Percentiles rank a stretch among this genome's conserved stretches.
These are phyloP conservation scores for Amphirosellinia nigrospora DNA, from an alignment of 495 filamentous ascomycete species.

Conservation along the genomic window DNA sequence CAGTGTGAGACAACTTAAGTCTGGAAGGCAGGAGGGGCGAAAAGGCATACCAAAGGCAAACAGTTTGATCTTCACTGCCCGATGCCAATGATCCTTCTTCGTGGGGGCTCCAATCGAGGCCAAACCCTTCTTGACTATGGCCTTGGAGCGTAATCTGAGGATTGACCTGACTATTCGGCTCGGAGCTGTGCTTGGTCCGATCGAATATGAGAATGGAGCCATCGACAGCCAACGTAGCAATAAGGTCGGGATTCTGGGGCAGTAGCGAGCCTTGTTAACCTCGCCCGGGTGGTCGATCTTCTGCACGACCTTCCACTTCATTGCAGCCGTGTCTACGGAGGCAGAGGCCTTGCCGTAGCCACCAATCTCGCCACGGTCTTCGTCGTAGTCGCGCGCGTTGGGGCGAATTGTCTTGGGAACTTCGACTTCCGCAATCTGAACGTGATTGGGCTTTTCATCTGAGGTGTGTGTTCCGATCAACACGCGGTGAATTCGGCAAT, in stretches of 20 bases:
- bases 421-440: constrained; percentile 92
- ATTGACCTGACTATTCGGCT: constrained; percentile 71
- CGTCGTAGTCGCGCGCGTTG: constrained; percentile 82
- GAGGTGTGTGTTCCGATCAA: constrained; percentile 96
- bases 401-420: constrained; percentile 80
- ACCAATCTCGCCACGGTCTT: constrained; percentile 89
- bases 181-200: constrained; percentile 86
- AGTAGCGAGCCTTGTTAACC: constrained; percentile 98
- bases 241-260: constrained; percentile 96
- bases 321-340: constrained; percentile 58
- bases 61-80: constrained; percentile 88
- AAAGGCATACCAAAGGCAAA: constrained; percentile 80
- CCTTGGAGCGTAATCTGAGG: constrained; percentile 85
- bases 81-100: constrained; percentile 81
- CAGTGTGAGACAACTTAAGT: neutral
- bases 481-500: constrained; percentile 85
- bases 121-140: constrained; percentile 92
- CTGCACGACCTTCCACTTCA: constrained; percentile 88
- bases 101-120: constrained; percentile 90
- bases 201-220: constrained; percentile 91
- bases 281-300: constrained; percentile 96
- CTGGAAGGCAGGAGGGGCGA: neutral
- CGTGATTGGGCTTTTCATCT: constrained; percentile 83
- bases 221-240: constrained; percentile 91
- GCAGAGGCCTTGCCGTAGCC: constrained; percentile 78